Percentiles rank a stretch among this genome's conserved stretches.
phyloP scores from a whole-genome alignment of 116 monocot genomes.

The Iris pallida region DNA sequence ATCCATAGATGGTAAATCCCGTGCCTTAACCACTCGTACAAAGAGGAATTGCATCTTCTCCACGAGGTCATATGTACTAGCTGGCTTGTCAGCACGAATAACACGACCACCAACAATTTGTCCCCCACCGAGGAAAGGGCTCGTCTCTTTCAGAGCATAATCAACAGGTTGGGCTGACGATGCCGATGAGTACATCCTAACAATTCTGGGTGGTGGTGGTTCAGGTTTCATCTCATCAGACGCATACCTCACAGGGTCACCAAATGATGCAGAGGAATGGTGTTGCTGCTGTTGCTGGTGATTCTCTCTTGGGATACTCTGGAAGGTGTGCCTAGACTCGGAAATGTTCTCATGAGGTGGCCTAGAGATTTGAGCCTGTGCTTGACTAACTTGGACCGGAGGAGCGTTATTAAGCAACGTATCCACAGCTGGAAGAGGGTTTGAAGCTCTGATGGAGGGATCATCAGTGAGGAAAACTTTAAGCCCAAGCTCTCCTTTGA shows the following conservation, averaged over 20 bases:
- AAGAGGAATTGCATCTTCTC: conserved; percentile 64
- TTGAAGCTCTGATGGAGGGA: conserved; percentile 52
- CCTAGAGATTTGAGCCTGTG: conserved; percentile 13
- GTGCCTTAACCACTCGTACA: conserved; percentile 55
- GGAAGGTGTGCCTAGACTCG: conserved; percentile 41
- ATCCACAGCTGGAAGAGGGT: conserved; percentile 50
- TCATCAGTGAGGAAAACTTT: conserved; percentile 75
- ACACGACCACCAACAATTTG: conserved; percentile 55
- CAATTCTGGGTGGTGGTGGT: conserved; percentile 33
- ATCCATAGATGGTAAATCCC: conserved; percentile 59
- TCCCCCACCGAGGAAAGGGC: conserved; percentile 61
- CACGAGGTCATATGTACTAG: conserved; percentile 58
- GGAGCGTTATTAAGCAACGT: conserved; percentile 20
- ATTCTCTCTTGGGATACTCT: conserved; percentile 38
- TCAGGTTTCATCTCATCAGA: conserved; percentile 48
- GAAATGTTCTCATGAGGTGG: conserved; percentile 19
- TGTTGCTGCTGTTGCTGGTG: conserved; percentile 20
- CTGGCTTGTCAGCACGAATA: conserved; percentile 48
- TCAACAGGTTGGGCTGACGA: conserved; percentile 53
- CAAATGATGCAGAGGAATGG: conserved; percentile 10
- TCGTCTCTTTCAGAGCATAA: conserved; percentile 64
- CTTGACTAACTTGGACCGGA: conserved; percentile 10
- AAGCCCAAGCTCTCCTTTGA: conserved; percentile 74
- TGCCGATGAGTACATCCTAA: conserved; percentile 48
- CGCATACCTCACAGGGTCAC: conserved; percentile 22